Evolutionary conservation across 169 alveolate genomes (phyloP).

Genomic region (Toxoplasma gondii): DNA sequence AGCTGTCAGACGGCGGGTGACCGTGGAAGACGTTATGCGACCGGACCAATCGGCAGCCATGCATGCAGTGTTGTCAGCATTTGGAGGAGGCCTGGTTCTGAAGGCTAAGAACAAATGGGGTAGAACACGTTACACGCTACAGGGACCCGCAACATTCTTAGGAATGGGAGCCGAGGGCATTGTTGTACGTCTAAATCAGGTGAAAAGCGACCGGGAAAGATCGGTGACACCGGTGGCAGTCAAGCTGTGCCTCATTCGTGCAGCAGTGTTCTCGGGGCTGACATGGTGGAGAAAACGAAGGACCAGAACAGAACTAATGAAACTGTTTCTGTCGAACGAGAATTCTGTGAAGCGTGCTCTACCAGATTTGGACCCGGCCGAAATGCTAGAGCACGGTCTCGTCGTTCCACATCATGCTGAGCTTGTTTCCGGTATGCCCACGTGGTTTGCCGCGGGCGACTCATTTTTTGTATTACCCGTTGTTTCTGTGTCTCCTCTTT

Average conservation of each 20-base stretch:
- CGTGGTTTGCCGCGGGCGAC: not conserved
- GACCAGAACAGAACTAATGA: not conserved
- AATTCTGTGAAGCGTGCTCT: not conserved
- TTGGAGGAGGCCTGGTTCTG: not conserved
- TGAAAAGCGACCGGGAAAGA: not conserved
- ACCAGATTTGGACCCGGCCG: not conserved
- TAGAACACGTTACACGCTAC: not conserved
- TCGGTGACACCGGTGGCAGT: not conserved
- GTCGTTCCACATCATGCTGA: not conserved
- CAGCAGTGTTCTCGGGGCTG: not conserved
- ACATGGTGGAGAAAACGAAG: not conserved
- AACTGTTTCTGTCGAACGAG: not conserved
- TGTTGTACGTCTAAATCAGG: not conserved
- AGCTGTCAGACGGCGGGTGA: too few relatives aligned
- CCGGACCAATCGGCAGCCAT: not conserved
- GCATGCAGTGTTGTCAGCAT: not conserved
- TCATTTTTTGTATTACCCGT: not conserved
- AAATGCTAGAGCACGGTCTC: not conserved
- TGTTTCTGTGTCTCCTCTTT: not conserved
- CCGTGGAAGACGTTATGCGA: not conserved
- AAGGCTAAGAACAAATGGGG: not conserved
- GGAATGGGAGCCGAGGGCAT: not conserved
- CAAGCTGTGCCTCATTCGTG: not conserved
- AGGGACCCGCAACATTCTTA: not conserved
- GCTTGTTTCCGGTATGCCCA: not conserved